Evolutionary conservation across 2,329 filamentous ascomycete genomes (phyloP), one percentile per base, ranked within the genome.

Genomic region (Aspergillus sp.): DNA sequence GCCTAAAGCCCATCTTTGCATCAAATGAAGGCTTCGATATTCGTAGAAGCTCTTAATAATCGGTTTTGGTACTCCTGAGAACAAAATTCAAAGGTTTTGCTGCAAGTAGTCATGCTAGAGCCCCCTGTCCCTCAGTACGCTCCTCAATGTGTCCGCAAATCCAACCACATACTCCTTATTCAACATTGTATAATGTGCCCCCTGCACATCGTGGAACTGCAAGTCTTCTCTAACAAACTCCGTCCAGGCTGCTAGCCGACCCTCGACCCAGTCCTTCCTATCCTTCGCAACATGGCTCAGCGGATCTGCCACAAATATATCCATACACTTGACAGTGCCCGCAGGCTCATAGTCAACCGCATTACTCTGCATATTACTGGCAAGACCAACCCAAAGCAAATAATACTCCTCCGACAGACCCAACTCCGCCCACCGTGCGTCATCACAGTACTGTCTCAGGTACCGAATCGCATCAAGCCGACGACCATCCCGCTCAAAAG

Each of bases 271-370:
- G 17, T 50, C 47, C n/a, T 23, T 6, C 14, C 31, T 23, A n/a
- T 50, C 47, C 46, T 37, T 49, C 27, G 46, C 46, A 33, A 49
- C 46, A 49, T 49, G 46, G 46, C 46, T 49, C 27, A 49, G 19
- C 14, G 78, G 77, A 6, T 65, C 62, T 1, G 71, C 72, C 27
- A 73, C 70, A 56, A 82, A 81, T 1, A 81, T 68, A 63, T 82
- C 79, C 47, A 81, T 73, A 2, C 35, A 14, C 0, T 57, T 54
- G 0, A 81, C 72, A 0, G 23, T 55, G 0, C 78, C 77, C 0
- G 17, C n/a, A 1, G 79, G 79, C 48, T 81, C 75, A 60, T 81
- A 82, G 15, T 80, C 71, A 0, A 63, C 49, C 19, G 21, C 21
- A 21, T 21, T 21, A 1, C 21, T 21, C 21, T 21, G 21, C 21